These are phyloP conservation scores for Drechslerella dactyloides DNA, from an alignment of 2,329 filamentous ascomycete genomes.

Conservation along the genomic window DNA sequence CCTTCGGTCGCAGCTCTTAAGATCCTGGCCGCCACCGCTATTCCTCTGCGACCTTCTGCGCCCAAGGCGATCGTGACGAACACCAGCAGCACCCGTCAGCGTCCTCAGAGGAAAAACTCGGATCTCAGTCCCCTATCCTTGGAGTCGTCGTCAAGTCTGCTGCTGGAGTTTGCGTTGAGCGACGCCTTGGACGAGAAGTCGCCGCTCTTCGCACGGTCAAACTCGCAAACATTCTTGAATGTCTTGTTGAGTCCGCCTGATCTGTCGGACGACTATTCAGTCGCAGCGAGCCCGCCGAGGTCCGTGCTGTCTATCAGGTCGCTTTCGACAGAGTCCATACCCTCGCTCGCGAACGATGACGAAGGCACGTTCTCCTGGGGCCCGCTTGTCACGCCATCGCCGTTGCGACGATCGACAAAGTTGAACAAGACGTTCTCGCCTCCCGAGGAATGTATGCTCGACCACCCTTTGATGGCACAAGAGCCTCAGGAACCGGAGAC, in stretches of 20 bases:
- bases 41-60: slow-evolving; percentile 49
- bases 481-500: slow-evolving; percentile 44
- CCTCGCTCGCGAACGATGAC: slow-evolving; percentile 54
- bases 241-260: slow-evolving; percentile 54
- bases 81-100: slow-evolving; percentile 23
- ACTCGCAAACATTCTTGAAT: slow-evolving; percentile 52
- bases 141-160: slow-evolving; percentile 50
- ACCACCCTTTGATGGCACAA: slow-evolving; percentile 53
- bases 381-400: slow-evolving; percentile 35
- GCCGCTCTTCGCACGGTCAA: slow-evolving; percentile 51
- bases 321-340: slow-evolving; percentile 54
- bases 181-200: slow-evolving; percentile 51
- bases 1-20: slow-evolving; percentile 54
- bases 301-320: slow-evolving; percentile 53
- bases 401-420: slow-evolving; percentile 28
- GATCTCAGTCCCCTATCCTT: slow-evolving; percentile 49
- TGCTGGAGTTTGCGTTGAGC: slow-evolving; percentile 52
- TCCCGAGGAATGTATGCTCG: slow-evolving; percentile 53
- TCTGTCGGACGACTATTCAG: slow-evolving; percentile 51
- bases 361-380: slow-evolving; percentile 53
- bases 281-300: slow-evolving; percentile 52
- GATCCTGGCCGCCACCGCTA: slow-evolving; percentile 54
- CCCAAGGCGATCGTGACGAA: slow-evolving; percentile 21
- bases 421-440: slow-evolving; percentile 50
- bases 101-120: slow-evolving; percentile 40